Evolutionary conservation across 768 basidiomycete species (phyloP), one percentile per base, ranked within the genome.

Genomic region (Leccinellum rugosiceps): DNA sequence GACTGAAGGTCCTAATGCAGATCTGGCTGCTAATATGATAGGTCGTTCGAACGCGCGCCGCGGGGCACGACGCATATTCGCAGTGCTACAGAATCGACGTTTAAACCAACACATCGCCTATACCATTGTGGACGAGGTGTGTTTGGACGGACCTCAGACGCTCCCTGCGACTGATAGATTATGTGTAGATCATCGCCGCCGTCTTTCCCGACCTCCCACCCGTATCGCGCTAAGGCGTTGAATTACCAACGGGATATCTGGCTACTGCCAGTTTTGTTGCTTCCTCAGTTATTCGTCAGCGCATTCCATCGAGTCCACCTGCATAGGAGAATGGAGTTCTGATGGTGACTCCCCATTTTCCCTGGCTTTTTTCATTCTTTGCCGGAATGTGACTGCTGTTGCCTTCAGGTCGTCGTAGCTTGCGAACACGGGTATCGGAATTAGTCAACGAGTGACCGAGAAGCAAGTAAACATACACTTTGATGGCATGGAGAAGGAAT

Each of bases 21-120:
- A 98, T 67, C 74, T 98, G 52, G 94, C 92, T 31, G 93, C 96
- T 7, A 98, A 97, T 65, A 94, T 98, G 89, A 98, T 98, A 63
- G 97, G 97, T n/a, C 83, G 94, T 30, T 88, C 91, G 3, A 98
- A 99, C 68, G 94, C 96, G 17, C 84, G 94, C 13, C 82, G 94
- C 44, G 97, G 95, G 15, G 94, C 96, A 9, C 81, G 94, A 41
- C 81, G 94, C 50, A 90, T 97, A 58, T 98, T 98, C 70, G 87
- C 94, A 5, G 93, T 96, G 2, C 69, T 98, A 44, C 97, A 99
- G 73, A 97, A 98, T 68, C 83, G 86, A 48, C 83, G 96, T n/a
- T 78, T 98, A 31, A 97, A 96, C 71, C 93, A 96, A 67, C 94
- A 97, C 68, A 86, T 98, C 53, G 82, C 86, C 15, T 91, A 97